Evolutionary conservation across 202 grass and related monocot species (phyloP).

Genomic region (Sporobolus alterniflorus): DNA sequence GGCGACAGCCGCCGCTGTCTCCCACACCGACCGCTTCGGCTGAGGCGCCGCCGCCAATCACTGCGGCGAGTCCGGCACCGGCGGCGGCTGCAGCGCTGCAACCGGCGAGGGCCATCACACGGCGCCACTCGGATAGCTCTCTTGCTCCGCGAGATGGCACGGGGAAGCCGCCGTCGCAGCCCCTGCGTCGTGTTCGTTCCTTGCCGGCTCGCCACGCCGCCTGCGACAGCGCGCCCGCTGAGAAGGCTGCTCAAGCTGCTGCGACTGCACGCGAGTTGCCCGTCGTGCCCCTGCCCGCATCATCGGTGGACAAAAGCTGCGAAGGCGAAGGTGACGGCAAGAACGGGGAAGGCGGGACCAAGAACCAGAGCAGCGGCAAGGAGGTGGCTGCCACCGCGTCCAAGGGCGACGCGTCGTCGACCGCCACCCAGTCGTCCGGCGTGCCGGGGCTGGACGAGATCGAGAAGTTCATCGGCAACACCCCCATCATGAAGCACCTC

Average conservation of each 20-base stretch:
- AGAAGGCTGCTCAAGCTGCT: background rate
- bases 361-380: constrained; percentile 68
- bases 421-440: constrained; percentile 32
- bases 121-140: constrained; percentile 45
- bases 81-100: background rate
- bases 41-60: background rate
- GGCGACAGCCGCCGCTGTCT: background rate
- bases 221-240: background rate
- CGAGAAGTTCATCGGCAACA: constrained; percentile 84
- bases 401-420: constrained; percentile 47
- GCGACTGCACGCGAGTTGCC: constrained; percentile 20
- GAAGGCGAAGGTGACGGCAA: constrained; percentile 14
- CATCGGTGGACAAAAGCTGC: constrained; percentile 13
- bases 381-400: constrained; percentile 23
- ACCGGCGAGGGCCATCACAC: constrained; percentile 34
- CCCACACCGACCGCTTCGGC: background rate
- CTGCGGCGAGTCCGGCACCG: background rate
- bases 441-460: constrained; percentile 67
- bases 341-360: background rate
- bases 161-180: background rate
- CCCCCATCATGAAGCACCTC: constrained; percentile 87
- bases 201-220: constrained; percentile 39
- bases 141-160: constrained; percentile 30
- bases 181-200: constrained; percentile 53
- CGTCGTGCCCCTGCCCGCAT: background rate